Conservation (phyloP, 2,329 filamentous ascomycete species). For the Chalara sp. region DNA sequence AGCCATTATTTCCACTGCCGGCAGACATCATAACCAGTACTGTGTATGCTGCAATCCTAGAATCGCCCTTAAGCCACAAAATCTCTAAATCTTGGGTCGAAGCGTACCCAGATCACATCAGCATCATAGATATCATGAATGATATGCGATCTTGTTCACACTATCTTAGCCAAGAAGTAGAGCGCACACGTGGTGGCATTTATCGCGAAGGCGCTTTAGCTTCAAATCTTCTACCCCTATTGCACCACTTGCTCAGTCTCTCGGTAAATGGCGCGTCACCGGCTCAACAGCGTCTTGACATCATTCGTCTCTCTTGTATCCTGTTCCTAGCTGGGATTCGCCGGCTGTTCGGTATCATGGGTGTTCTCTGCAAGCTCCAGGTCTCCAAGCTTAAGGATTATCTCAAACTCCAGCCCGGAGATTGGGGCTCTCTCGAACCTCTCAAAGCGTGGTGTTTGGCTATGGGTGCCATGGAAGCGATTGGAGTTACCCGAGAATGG, state of each 20-base stretch:
- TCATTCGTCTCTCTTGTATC: constrained; percentile 3
- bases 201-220: constrained; percentile 4
- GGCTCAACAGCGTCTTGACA: constrained; percentile 1
- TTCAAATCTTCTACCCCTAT: constrained; percentile 3
- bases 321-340: constrained; percentile 9
- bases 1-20: background rate
- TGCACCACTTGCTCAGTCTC: constrained; percentile 1
- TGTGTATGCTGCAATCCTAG: background rate
- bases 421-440: constrained; percentile 5
- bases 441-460: constrained; percentile 10
- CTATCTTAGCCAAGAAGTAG: constrained; percentile 1
- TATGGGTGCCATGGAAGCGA: constrained; percentile 11
- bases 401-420: background rate
- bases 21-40: background rate
- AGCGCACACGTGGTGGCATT: constrained; percentile 2
- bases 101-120: background rate
- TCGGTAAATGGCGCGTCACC: background rate
- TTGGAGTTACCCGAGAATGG: constrained; percentile 4
- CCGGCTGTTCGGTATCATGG: constrained; percentile 9
- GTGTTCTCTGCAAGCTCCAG: constrained; percentile 3
- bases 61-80: background rate
- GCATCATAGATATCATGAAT: constrained; percentile 1
- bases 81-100: background rate
- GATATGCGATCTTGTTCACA: constrained; percentile 2
- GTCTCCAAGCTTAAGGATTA: constrained; percentile 4